phyloP scores from a whole-genome alignment of 164 flowering plant species.

The Buxus sempervirens region DNA sequence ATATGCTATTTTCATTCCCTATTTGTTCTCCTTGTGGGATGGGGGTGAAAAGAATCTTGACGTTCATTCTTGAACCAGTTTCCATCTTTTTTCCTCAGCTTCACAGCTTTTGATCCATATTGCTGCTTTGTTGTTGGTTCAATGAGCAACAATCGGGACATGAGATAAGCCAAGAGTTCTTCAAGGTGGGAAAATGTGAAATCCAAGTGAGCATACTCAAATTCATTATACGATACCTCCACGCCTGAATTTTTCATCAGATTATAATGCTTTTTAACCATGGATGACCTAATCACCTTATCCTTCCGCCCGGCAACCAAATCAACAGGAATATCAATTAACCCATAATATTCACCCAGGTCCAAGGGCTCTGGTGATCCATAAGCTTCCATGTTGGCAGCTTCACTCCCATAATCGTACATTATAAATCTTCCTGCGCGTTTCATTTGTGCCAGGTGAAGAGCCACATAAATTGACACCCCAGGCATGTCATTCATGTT shows the following conservation, averaged over 20 bases:
- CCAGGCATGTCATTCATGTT: slow-evolving; percentile 99
- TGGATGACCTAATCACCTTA: slow-evolving; percentile 72
- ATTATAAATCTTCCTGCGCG: slow-evolving; percentile 58
- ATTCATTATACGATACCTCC: slow-evolving; percentile 67
- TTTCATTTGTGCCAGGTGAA: slow-evolving; percentile 90
- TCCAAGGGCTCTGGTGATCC: slow-evolving; percentile 80
- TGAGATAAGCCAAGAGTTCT: slow-evolving; percentile 79
- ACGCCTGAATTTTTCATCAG: slow-evolving; percentile 70
- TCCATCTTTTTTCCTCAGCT: slow-evolving; percentile 34
- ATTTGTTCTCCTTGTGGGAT: background rate
- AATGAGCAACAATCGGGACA: slow-evolving; percentile 74
- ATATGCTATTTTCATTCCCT: background rate
- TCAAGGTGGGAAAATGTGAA: slow-evolving; percentile 90
- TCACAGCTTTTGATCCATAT: slow-evolving; percentile 21
- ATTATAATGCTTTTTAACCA: slow-evolving; percentile 78
- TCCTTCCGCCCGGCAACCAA: slow-evolving; percentile 89
- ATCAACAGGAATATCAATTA: slow-evolving; percentile 89
- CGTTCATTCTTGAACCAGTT: slow-evolving; percentile 4
- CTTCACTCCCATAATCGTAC: slow-evolving; percentile 79
- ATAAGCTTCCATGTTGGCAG: slow-evolving; percentile 63
- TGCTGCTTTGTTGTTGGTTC: slow-evolving; percentile 35
- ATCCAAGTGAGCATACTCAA: slow-evolving; percentile 91
- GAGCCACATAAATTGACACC: slow-evolving; percentile 73
- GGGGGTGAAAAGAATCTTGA: background rate
- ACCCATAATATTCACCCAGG: slow-evolving; percentile 62